Percentiles rank a stretch among this genome's conserved stretches.
These are phyloP conservation scores for Camelina laxa DNA, from an alignment of 345 rosid species.

Conservation along the genomic window DNA sequence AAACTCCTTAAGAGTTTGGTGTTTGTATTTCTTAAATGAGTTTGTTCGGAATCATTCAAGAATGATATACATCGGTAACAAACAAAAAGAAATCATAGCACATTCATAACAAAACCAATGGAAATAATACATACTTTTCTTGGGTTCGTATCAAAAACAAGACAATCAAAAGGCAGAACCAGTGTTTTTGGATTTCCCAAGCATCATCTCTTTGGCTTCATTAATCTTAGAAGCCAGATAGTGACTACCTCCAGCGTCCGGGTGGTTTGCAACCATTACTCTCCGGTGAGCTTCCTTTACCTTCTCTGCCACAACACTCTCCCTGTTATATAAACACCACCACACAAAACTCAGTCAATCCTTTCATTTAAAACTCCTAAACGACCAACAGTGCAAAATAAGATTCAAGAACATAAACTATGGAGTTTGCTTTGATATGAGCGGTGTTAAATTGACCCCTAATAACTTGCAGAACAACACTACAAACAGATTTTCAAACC, in stretches of 20 bases:
- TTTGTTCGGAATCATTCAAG: not conserved
- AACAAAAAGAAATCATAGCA: not conserved
- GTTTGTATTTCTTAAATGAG: slow-evolving; percentile 16
- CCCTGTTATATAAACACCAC: slow-evolving; percentile 50
- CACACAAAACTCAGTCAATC: slow-evolving; percentile 15
- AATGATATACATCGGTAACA: slow-evolving; percentile 27
- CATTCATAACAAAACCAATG: slow-evolving; percentile 17
- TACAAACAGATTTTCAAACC: not conserved
- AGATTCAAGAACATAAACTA: not conserved
- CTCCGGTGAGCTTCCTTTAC: slow-evolving; percentile 87
- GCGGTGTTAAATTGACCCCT: not conserved
- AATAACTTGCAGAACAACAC: not conserved
- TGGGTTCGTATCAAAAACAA: slow-evolving; percentile 1
- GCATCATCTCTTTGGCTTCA: slow-evolving; percentile 87
- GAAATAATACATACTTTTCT: not conserved
- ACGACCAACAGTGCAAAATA: not conserved
- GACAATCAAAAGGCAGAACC: slow-evolving; percentile 70
- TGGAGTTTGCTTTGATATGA: not conserved
- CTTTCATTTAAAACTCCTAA: not conserved
- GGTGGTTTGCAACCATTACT: slow-evolving; percentile 94
- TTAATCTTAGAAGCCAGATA: slow-evolving; percentile 90
- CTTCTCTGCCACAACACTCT: slow-evolving; percentile 64
- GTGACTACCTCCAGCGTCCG: slow-evolving; percentile 91
- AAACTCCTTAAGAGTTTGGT: not conserved
- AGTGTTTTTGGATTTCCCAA: slow-evolving; percentile 63